Conservation (phyloP, 306 rosid species). For the Adenanthera pavonina region DNA sequence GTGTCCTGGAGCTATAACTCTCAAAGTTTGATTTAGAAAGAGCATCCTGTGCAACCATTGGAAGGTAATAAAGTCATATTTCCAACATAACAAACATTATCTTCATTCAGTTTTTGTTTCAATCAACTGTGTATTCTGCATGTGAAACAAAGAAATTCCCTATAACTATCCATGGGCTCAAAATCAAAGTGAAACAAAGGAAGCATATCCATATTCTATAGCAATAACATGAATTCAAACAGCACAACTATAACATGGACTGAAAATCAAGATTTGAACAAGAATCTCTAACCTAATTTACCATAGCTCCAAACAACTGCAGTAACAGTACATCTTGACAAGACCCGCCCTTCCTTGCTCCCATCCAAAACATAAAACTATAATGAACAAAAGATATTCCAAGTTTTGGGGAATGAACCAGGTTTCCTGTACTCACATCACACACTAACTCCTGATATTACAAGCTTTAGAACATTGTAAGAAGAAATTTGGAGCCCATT, state of each 20-base stretch:
- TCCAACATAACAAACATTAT: conserved; percentile 19
- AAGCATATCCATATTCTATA: background rate
- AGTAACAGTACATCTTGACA: no score
- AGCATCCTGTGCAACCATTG: conserved; percentile 70
- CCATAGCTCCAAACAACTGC: no score
- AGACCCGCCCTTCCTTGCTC: no score
- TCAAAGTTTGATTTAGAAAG: conserved; percentile 82
- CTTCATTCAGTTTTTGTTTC: conserved; percentile 6
- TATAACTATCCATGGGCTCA: background rate
- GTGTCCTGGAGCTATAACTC: conserved; percentile 78
- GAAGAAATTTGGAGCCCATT: background rate
- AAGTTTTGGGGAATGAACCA: background rate
- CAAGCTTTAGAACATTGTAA: background rate
- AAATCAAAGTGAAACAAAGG: background rate
- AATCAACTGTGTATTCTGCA: background rate
- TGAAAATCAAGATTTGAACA: no score
- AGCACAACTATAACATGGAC: no score
- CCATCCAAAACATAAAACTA: background rate
- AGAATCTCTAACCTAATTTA: no score
- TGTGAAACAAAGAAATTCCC: background rate
- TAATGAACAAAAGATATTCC: background rate
- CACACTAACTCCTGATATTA: background rate
- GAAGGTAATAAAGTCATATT: conserved; percentile 35
- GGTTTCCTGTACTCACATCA: background rate
- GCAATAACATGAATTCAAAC: background rate